Conservation (phyloP, 208 protist species). For the Phytomonas sp. region DNA sequence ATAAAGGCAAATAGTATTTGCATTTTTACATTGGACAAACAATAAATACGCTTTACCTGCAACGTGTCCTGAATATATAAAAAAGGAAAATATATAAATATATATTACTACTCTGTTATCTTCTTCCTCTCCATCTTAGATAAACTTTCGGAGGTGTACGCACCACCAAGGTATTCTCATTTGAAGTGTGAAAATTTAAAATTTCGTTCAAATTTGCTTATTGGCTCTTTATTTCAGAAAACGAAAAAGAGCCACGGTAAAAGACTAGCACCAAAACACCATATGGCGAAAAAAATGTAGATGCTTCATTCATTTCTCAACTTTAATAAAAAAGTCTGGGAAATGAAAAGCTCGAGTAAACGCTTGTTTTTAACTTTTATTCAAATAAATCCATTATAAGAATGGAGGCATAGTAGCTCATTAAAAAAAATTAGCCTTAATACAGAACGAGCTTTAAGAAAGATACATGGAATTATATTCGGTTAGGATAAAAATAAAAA, state of each 20-base stretch:
- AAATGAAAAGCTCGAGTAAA: background rate
- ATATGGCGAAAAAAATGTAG: background rate
- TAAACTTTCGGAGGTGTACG: conserved; percentile 7
- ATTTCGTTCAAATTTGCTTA: conserved; percentile 8
- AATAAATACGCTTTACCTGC: conserved; percentile 1
- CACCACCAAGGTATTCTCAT: conserved; percentile 6
- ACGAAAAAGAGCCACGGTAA: conserved; percentile 18
- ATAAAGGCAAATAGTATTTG: background rate
- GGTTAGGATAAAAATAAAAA: background rate
- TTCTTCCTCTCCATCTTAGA: conserved; percentile 7
- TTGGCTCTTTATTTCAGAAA: conserved; percentile 10
- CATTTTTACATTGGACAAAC: background rate
- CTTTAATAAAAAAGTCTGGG: background rate
- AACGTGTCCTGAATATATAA: conserved; percentile 6
- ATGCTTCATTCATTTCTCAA: background rate
- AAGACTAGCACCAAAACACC: conserved; percentile 8
- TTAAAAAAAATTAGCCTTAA: background rate
- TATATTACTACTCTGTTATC: conserved; percentile 10
- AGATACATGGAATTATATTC: background rate
- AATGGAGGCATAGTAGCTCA: background rate
- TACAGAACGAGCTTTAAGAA: background rate
- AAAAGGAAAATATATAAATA: conserved; percentile 14
- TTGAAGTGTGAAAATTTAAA: conserved; percentile 11
- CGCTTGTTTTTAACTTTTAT: conserved; percentile 1
- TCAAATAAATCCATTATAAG: background rate